phyloP scores from a whole-genome alignment of 495 filamentous ascomycete species.

The Bryoglossum gracile region DNA sequence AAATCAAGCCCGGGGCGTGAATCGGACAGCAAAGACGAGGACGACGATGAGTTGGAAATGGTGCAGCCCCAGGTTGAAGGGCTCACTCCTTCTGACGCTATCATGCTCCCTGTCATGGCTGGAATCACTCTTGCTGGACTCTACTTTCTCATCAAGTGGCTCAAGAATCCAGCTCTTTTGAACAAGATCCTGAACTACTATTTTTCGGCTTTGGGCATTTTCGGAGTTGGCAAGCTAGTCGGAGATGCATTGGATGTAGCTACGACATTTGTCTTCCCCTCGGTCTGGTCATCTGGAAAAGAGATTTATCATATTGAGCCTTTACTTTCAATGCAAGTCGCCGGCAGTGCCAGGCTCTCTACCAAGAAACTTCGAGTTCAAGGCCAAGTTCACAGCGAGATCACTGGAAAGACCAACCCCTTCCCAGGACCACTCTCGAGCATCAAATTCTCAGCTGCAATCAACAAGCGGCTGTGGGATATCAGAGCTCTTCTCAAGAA shows the following conservation, averaged over 20 bases:
- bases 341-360: conserved; percentile 5
- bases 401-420: conserved; percentile 34
- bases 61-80: conserved; percentile 65
- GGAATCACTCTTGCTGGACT: conserved; percentile 65
- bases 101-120: conserved; percentile 80
- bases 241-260: conserved; percentile 59
- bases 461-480: conserved; percentile 33
- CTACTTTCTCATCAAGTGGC: conserved; percentile 85
- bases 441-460: conserved; percentile 21
- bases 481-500: conserved; percentile 37
- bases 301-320: conserved; percentile 40
- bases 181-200: conserved; percentile 83
- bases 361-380: conserved; percentile 6
- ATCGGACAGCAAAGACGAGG: conserved; percentile 39
- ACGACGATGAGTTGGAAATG: conserved; percentile 49
- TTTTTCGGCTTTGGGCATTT: conserved; percentile 67
- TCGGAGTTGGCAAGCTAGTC: conserved; percentile 60
- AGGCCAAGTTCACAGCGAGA: conserved; percentile 11
- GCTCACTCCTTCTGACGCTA: conserved; percentile 70
- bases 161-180: conserved; percentile 71
- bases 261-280: conserved; percentile 67
- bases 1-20: too few species aligned
- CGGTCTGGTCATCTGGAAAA: conserved; percentile 41
- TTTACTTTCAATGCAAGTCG: conserved; percentile 20
- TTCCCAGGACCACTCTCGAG: conserved; percentile 36